Evolutionary conservation across 2,329 filamentous ascomycete species (phyloP).

Genomic region (Cytospora paraplurivora): DNA sequence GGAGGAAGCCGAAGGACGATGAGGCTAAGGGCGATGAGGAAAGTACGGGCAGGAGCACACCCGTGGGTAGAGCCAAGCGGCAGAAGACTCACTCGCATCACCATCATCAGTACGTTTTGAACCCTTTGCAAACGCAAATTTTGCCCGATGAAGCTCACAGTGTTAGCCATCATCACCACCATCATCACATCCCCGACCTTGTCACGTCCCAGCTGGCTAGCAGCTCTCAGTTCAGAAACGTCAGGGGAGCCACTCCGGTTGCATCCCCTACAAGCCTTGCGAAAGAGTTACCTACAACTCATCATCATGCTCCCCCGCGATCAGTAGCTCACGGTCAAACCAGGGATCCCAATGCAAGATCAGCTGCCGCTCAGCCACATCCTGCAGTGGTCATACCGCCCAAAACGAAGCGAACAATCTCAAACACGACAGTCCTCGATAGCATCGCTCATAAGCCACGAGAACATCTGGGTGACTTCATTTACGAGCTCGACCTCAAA

Average conservation of each 20-base stretch:
- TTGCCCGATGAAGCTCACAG: conserved; percentile 30
- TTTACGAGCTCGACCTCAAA: conserved; percentile 73
- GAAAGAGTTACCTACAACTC: conserved; percentile 44
- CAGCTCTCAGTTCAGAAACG: conserved; percentile 50
- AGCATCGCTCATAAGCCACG: conserved; percentile 71
- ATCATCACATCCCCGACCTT: conserved; percentile 55
- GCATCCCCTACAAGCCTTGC: conserved; percentile 47
- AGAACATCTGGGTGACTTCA: conserved; percentile 78
- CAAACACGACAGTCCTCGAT: conserved; percentile 70
- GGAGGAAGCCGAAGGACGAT: conserved; percentile 77
- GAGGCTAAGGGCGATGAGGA: conserved; percentile 68
- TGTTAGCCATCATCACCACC: conserved; percentile 58
- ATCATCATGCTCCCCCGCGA: conserved; percentile 52
- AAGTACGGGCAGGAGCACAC: conserved; percentile 62
- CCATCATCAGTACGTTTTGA: conserved; percentile 65
- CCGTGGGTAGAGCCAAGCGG: conserved; percentile 63
- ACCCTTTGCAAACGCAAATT: neutral
- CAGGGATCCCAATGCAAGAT: conserved; percentile 38
- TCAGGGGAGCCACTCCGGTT: conserved; percentile 49
- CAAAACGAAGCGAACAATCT: conserved; percentile 67
- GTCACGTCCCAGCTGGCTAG: conserved; percentile 45
- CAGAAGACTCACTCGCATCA: conserved; percentile 66
- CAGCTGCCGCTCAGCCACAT: conserved; percentile 38
- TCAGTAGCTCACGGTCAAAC: conserved; percentile 27
- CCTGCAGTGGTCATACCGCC: conserved; percentile 51